phyloP scores from a whole-genome alignment of 163 green algal genomes.

The Chloromonas sp. region DNA sequence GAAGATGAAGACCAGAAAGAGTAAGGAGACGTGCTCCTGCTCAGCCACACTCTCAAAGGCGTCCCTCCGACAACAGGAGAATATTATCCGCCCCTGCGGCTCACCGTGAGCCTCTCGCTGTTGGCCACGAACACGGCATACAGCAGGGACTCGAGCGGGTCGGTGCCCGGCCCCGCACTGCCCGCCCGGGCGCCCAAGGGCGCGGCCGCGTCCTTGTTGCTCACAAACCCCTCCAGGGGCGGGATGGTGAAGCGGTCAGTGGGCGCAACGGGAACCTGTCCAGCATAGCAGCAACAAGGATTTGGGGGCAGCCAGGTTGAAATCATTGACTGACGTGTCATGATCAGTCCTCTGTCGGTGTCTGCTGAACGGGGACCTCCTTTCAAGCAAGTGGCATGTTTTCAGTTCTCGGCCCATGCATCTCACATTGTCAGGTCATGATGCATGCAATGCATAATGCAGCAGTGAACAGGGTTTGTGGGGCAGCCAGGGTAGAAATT shows the following conservation, averaged over 20 bases:
- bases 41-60: too few species aligned
- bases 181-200: background rate
- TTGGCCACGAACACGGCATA: slow-evolving; percentile 85
- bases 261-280: slow-evolving; percentile 58
- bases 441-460: too few species aligned
- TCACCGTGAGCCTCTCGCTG: slow-evolving; percentile 63
- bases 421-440: background rate
- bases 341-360: too few species aligned
- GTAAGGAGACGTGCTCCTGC: too few species aligned
- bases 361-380: too few species aligned
- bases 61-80: too few species aligned
- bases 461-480: too few species aligned
- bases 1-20: too few species aligned
- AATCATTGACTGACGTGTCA: background rate
- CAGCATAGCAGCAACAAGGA: background rate
- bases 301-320: background rate
- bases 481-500: too few species aligned
- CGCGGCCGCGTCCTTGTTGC: slow-evolving; percentile 50
- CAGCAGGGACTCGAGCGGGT: slow-evolving; percentile 82
- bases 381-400: too few species aligned
- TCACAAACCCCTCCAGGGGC: slow-evolving; percentile 88
- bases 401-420: background rate
- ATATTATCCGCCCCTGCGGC: background rate
- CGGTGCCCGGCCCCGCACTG: slow-evolving; percentile 19
- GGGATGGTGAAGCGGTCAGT: slow-evolving; percentile 80